Evolutionary conservation across 2,329 filamentous ascomycete genomes (phyloP).

Genomic region (Exophiala viscosa): DNA sequence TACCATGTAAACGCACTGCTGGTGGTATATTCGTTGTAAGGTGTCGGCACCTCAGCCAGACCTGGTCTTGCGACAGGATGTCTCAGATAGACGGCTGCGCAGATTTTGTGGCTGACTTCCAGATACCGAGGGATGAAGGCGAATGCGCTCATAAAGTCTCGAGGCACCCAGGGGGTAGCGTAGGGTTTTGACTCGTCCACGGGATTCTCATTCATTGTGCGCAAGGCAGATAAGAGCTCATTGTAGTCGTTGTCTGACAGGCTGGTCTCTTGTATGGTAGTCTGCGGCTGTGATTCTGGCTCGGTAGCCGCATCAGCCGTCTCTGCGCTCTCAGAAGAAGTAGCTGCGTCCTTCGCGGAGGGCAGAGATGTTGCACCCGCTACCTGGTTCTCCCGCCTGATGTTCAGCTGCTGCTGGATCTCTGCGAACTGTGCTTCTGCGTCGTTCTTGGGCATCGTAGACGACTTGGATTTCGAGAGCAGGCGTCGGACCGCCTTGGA

Average conservation of each 20-base stretch:
- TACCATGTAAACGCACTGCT: constrained; percentile 95
- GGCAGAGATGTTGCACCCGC: constrained; percentile 17
- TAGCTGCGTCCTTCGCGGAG: constrained; percentile 8
- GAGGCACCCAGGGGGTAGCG: constrained; percentile 81
- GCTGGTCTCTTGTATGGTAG: constrained; percentile 36
- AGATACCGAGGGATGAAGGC: constrained; percentile 93
- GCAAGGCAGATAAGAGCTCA: constrained; percentile 55
- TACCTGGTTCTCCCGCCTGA: constrained; percentile 32
- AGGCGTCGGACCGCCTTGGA: constrained; percentile 61
- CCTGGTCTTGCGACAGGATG: constrained; percentile 88
- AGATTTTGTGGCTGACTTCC: constrained; percentile 97
- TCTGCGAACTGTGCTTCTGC: constrained; percentile 55
- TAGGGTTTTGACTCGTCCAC: constrained; percentile 77
- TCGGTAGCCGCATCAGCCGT: constrained; percentile 26
- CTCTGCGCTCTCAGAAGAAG: constrained; percentile 3
- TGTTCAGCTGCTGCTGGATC: constrained; percentile 48
- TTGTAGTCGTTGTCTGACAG: constrained; percentile 48
- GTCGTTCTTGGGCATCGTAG: constrained; percentile 43
- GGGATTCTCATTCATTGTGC: constrained; percentile 68
- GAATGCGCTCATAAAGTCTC: constrained; percentile 84
- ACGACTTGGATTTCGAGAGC: constrained; percentile 52
- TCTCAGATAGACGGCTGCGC: constrained; percentile 87
- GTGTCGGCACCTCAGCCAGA: constrained; percentile 76
- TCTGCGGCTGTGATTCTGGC: constrained; percentile 36
- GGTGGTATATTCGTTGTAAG: constrained; percentile 66